Base-by-base conservation (phyloP, 257 asterid genomes). In the Schizonepeta tenuifolia region DNA sequence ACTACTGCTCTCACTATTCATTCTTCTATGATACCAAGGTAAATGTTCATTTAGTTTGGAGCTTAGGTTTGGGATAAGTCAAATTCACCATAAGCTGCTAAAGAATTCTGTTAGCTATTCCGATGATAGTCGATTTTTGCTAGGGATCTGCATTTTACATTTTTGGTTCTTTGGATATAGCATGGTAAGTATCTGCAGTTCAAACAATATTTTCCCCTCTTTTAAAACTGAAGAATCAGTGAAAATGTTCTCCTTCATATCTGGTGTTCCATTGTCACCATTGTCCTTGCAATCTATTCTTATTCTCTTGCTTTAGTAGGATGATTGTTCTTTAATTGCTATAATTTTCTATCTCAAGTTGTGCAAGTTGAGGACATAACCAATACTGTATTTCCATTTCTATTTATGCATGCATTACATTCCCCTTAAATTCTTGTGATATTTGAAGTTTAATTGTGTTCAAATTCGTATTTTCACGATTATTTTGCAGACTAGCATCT, bases 41-140 rank as follows among this genome's bases (percentile, higher is more conserved):
- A n/a, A n/a, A n/a, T n/a, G n/a, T n/a, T n/a, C n/a, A n/a, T n/a
- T n/a, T n/a, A n/a, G n/a, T n/a, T n/a, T n/a, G n/a, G n/a, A n/a
- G n/a, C n/a, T n/a, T n/a, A n/a, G n/a, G n/a, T n/a, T n/a, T n/a
- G n/a, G n/a, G n/a, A n/a, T n/a, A n/a, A n/a, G n/a, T n/a, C n/a
- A n/a, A n/a, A n/a, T n/a, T n/a, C n/a, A n/a, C n/a, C n/a, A n/a
- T n/a, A n/a, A n/a, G n/a, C n/a, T n/a, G n/a, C n/a, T n/a, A n/a
- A n/a, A n/a, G n/a, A n/a, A n/a, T 94, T 77, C 87, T 94, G 61
- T 87, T 89, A 80, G 99, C 97, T 81, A 97, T 97, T 77, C 92
- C 97, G 1, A 75, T 94, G 13, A 94, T 94, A 60, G 84, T 86
- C 77, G 84, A 68, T 81, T 94, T 74, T 75, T 96, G 97, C n/a